These are phyloP conservation scores for Sarocladiaceae sp. DNA, from an alignment of 2,329 filamentous ascomycete species.

Conservation along the genomic window DNA sequence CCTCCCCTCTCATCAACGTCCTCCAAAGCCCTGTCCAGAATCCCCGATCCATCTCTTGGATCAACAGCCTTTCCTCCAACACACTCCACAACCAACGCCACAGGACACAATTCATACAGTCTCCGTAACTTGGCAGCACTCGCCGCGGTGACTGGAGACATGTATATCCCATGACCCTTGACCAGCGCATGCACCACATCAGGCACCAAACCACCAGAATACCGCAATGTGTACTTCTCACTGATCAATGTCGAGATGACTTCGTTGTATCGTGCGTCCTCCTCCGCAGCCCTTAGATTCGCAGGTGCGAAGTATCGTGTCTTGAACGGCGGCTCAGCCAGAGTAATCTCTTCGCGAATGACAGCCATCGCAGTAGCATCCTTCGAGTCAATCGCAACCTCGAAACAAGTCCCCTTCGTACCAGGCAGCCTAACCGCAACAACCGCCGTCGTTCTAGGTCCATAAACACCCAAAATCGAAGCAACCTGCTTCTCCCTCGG, in stretches of 20 bases:
- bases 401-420: constrained; percentile 38
- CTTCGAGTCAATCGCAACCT: constrained; percentile 32
- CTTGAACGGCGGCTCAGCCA: constrained; percentile 34
- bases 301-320: constrained; percentile 60
- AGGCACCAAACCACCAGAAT: constrained; percentile 57
- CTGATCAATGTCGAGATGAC: constrained; percentile 46
- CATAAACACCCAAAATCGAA: constrained; percentile 48
- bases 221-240: constrained; percentile 55
- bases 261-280: constrained; percentile 42
- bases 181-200: constrained; percentile 56
- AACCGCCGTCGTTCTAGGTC: constrained; percentile 51
- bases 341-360: constrained; percentile 34
- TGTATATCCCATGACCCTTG: constrained; percentile 59
- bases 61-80: constrained; percentile 54
- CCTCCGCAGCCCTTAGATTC: constrained; percentile 53
- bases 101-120: constrained; percentile 55
- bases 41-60: constrained; percentile 33
- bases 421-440: constrained; percentile 48
- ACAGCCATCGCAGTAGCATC: constrained; percentile 29
- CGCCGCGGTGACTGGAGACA: constrained; percentile 48
- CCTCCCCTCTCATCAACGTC: constrained; percentile 47
- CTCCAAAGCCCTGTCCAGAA: constrained; percentile 34
- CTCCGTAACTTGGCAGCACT: constrained; percentile 54
- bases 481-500: constrained; percentile 41
- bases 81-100: constrained; percentile 58